Base-by-base conservation (phyloP, 106 monocot genomes). In the Dendrobium nobile region DNA sequence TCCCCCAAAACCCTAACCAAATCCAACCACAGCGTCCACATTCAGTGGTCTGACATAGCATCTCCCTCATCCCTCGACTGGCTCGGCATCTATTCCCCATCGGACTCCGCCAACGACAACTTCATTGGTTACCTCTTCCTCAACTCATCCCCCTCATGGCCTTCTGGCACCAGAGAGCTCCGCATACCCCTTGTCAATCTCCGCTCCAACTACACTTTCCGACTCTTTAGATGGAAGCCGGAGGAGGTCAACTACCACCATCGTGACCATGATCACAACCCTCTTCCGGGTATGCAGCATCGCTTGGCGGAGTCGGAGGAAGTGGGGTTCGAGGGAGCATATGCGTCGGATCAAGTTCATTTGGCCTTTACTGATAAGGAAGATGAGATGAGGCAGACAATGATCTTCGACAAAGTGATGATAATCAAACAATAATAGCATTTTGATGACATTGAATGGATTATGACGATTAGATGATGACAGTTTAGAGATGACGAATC, bases 81-180 rank as follows among this genome's bases (percentile, higher is more conserved):
- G 88, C 79, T 99, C 61, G 99, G 93, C 9, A 91, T 99, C 88
- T 99, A 95, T 87, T 90, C 91, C 16, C 99, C 99, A 0, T 90
- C 99, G 9, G 41, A 47, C 41, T 99, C 95, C 41, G 41, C 51
- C 58, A 87, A 99, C 83, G 20, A 75, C 18, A 48, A 86, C 55
- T 99, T 95, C 87, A 86, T 99, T 77, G 99, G 99, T 47, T 99
- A 99, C 87, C 40, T 91, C 77, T 87, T 95, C 87, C 99, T 96
- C 81, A 86, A 85, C 82, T 77, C 82, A 28, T 93, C 95, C 77
- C 28, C 55, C 19, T 51, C 68, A 18, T 93, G 90, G 89, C 48
- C 40, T 4, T 72, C 87, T 79, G 99, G 95, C 3, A 75, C 87
- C 54, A 95, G 99, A 31, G 80, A 86, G 33, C 45, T 99, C 73